Conservation (phyloP, 2,329 filamentous ascomycete species). For the Pyrenophora tritici-repentis region DNA sequence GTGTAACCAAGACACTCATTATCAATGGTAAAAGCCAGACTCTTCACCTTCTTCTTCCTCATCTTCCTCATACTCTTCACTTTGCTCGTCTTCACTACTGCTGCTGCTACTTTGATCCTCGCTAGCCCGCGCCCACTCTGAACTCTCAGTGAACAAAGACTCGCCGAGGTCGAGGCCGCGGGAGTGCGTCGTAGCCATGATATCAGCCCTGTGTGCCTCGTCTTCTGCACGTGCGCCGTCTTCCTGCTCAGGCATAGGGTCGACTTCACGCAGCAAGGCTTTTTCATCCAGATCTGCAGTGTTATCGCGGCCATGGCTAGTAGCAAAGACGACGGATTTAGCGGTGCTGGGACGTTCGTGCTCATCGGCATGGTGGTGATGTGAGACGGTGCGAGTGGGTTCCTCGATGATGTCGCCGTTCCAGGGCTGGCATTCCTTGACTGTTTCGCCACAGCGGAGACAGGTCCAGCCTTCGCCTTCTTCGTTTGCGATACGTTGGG, state of each 20-base stretch:
- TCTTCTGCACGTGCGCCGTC: not conserved
- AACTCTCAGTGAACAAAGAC: constrained; percentile 37
- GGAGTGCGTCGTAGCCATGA: constrained; percentile 23
- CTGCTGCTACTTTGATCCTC: constrained; percentile 26
- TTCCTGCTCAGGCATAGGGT: constrained; percentile 40
- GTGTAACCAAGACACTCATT: constrained; percentile 2
- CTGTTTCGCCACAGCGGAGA: constrained; percentile 80
- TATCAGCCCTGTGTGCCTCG: constrained; percentile 1
- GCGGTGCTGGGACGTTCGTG: constrained; percentile 9
- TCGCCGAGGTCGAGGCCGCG: constrained; percentile 37
- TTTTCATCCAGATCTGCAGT: constrained; percentile 14
- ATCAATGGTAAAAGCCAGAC: constrained; percentile 25
- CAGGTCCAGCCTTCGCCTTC: constrained; percentile 95
- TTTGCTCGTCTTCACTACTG: constrained; percentile 31
- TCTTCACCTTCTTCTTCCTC: constrained; percentile 45
- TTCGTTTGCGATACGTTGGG: constrained; percentile 84
- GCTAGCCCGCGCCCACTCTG: constrained; percentile 46
- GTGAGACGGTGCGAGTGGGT: not conserved
- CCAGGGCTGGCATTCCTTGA: constrained; percentile 90
- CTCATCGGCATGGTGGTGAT: not conserved
- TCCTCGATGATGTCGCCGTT: constrained; percentile 79
- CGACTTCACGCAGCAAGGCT: constrained; percentile 31
- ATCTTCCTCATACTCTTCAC: constrained; percentile 47
- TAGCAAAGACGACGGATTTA: constrained; percentile 28
- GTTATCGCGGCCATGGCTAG: constrained; percentile 4